A percentile compares a stretch with the other conserved stretches of the same genome.
Evolutionary conservation across 148 eudicot genomes (phyloP).

Genomic region (Nepenthes gracilis): DNA sequence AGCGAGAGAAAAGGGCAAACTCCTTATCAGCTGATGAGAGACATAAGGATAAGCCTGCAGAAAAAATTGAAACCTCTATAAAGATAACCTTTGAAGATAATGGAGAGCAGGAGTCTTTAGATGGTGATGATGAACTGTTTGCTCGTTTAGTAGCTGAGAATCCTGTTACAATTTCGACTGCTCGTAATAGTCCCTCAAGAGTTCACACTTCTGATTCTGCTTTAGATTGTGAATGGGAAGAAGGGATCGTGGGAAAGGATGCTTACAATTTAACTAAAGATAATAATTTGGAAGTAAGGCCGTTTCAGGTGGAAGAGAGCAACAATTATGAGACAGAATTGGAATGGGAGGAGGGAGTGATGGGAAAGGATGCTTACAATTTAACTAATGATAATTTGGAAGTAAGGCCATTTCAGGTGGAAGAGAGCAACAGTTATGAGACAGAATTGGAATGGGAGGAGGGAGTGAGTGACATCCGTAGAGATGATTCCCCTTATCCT

Average conservation of each 20-base stretch:
- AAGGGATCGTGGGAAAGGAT: conserved; percentile 30
- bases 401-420: conserved; percentile 11
- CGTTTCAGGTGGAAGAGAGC: conserved; percentile 17
- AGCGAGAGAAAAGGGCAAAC: conserved; percentile 11
- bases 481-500: conserved; percentile 16
- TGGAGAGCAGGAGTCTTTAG: conserved; percentile 18
- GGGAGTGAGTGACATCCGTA: conserved; percentile 19
- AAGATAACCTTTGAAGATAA: conserved; percentile 66
- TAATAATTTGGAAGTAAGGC: conserved; percentile 6
- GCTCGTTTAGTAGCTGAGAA: conserved; percentile 55
- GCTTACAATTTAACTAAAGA: conserved; percentile 9
- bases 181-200: conserved; percentile 15
- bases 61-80: conserved; percentile 23
- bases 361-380: conserved; percentile 18
- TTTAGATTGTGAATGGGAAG: conserved; percentile 83
- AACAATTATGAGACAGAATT: conserved; percentile 23
- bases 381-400: conserved; percentile 10
- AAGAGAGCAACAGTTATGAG: conserved; percentile 23
- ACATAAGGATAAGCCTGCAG: conserved; percentile 12
- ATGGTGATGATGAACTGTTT: conserved; percentile 66
- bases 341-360: conserved; percentile 73
- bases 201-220: conserved; percentile 19
- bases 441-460: conserved; percentile 55
- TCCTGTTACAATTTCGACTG: conserved; percentile 18
- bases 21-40: conserved; percentile 11